phyloP scores from a whole-genome alignment of 139 green algal genomes.

The Chlamydomonas urium region DNA sequence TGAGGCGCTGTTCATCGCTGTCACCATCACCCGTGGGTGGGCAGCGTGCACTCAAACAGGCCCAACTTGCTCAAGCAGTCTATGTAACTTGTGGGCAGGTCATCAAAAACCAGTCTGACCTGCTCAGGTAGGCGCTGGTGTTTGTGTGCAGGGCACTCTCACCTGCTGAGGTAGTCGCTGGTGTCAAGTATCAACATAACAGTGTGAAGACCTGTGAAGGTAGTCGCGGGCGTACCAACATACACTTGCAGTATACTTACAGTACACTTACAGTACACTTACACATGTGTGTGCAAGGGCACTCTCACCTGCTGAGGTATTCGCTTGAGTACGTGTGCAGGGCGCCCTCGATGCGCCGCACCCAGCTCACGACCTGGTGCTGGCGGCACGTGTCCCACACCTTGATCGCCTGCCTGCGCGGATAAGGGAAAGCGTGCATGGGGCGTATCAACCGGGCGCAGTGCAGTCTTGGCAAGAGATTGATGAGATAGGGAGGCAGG shows the following conservation, averaged over 20 bases:
- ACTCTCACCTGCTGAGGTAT: not conserved
- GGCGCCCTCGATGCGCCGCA: not conserved
- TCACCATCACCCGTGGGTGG: no score
- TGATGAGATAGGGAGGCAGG: no score
- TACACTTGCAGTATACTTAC: not conserved
- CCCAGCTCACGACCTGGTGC: not conserved
- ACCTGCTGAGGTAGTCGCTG: not conserved
- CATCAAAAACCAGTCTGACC: not conserved
- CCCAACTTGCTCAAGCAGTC: not conserved
- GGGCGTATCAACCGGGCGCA: no score
- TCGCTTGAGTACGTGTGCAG: not conserved
- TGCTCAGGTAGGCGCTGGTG: not conserved
- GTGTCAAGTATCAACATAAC: not conserved
- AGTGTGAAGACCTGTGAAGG: not conserved
- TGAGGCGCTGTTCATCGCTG: no score
- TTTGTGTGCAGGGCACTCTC: not conserved
- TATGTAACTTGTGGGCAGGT: not conserved
- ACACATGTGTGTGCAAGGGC: not conserved
- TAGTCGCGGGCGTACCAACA: not conserved
- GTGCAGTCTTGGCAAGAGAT: no score
- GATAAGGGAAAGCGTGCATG: no score
- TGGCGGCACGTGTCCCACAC: not conserved
- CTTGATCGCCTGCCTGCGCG: not conserved
- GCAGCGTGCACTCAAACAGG: not conserved
- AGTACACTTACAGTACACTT: not conserved